Conservation (phyloP, 2,329 filamentous ascomycete species). For the Clarireedia homoeocarpa region DNA sequence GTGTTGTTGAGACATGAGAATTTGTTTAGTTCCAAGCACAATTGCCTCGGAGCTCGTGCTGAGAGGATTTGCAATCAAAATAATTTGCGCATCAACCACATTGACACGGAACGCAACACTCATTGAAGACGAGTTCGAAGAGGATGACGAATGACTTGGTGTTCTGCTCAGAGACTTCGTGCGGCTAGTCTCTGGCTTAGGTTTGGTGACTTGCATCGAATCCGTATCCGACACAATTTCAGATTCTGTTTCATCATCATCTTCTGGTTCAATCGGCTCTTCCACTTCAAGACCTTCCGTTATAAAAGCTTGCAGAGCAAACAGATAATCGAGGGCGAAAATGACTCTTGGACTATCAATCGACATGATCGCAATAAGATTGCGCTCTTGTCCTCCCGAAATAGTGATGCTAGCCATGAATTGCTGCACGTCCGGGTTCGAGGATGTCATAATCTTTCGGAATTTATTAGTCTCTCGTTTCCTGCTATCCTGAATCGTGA, state of each 20-base stretch:
- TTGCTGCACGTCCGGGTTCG: conserved; percentile 91
- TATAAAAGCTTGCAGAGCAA: conserved; percentile 79
- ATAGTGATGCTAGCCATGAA: conserved; percentile 97
- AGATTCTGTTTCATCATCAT: conserved; percentile 46
- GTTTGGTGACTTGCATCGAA: conserved; percentile 33
- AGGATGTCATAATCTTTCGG: conserved; percentile 94
- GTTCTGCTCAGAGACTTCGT: conserved; percentile 21
- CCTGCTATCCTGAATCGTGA: conserved; percentile 91
- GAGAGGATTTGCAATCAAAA: conserved; percentile 89
- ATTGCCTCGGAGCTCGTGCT: conserved; percentile 90
- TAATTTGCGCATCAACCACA: conserved; percentile 91
- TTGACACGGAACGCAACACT: conserved; percentile 84
- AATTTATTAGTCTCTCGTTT: conserved; percentile 88
- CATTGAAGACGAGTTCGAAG: conserved; percentile 42
- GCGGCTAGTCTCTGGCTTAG: conserved; percentile 4
- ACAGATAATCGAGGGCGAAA: conserved; percentile 91
- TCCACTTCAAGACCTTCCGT: conserved; percentile 61
- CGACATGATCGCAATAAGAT: conserved; percentile 82
- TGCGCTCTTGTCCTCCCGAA: conserved; percentile 72
- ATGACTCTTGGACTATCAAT: conserved; percentile 93
- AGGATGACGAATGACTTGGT: conserved; percentile 24
- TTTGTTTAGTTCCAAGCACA: conserved; percentile 87
- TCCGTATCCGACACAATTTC: conserved; percentile 53
- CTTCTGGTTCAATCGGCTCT: conserved; percentile 45
- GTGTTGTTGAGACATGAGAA: conserved; percentile 88